Evolutionary conservation across 305 asterid genomes (phyloP).

Genomic region (Fraxinus floribunda): DNA sequence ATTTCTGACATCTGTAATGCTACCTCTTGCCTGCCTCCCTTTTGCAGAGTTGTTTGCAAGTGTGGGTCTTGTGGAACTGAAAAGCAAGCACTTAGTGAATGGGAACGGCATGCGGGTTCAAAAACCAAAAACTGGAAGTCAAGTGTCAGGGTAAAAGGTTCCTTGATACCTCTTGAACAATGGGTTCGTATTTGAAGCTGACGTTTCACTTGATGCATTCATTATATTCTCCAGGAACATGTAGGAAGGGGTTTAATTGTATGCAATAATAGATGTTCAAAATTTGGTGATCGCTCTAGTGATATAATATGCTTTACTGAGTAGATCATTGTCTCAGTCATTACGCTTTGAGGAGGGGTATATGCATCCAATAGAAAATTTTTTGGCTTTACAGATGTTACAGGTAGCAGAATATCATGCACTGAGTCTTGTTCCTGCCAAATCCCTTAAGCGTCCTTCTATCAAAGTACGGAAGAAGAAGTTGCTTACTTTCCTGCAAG

Average conservation of each 20-base stretch:
- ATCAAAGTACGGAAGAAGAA: slow-evolving; percentile 88
- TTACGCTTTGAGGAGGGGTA: neutral
- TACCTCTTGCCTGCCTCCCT: slow-evolving; percentile 17
- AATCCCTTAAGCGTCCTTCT: slow-evolving; percentile 80
- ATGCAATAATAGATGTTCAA: neutral
- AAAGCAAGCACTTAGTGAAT: slow-evolving; percentile 88
- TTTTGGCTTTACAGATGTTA: slow-evolving; percentile 66
- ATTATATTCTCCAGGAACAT: slow-evolving; percentile 18
- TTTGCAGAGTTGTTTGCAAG: slow-evolving; percentile 93
- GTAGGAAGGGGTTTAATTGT: slow-evolving; percentile 1
- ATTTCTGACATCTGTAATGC: slow-evolving; percentile 20
- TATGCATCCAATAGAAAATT: neutral
- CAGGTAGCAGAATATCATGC: slow-evolving; percentile 86
- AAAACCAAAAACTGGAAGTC: slow-evolving; percentile 90
- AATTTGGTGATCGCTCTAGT: slow-evolving; percentile 6
- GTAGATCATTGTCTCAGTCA: neutral
- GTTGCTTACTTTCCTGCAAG: slow-evolving; percentile 81
- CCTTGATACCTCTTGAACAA: slow-evolving; percentile 81
- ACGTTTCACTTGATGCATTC: slow-evolving; percentile 17
- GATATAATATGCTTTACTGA: slow-evolving; percentile 1
- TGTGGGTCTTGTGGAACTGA: slow-evolving; percentile 90
- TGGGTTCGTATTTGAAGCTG: slow-evolving; percentile 70
- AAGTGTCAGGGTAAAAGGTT: slow-evolving; percentile 85
- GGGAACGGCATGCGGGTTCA: slow-evolving; percentile 95
- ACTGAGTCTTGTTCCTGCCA: slow-evolving; percentile 68